phyloP scores from a whole-genome alignment of 495 filamentous ascomycete species.

The Aspergillus diversus region DNA sequence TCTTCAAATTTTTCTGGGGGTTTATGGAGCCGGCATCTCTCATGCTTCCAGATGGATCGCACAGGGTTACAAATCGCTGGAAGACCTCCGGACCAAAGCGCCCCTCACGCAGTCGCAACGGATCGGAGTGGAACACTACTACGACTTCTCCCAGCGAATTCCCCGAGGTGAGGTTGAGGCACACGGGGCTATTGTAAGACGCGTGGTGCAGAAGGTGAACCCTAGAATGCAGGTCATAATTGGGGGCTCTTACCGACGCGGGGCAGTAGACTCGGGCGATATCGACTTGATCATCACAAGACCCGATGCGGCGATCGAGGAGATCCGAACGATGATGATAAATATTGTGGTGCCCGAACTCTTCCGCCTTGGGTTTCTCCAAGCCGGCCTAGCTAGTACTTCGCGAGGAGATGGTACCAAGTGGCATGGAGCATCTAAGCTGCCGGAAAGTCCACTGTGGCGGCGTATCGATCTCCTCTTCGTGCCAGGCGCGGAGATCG shows the following conservation, averaged over 20 bases:
- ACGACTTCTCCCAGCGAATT: constrained; percentile 83
- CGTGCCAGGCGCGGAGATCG: constrained; percentile 79
- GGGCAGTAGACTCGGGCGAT: constrained; percentile 72
- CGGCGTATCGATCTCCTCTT: constrained; percentile 86
- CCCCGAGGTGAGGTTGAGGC: constrained; percentile 75
- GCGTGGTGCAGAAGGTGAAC: constrained; percentile 64
- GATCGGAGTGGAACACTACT: constrained; percentile 78
- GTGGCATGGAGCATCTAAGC: constrained; percentile 85
- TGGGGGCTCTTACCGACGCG: constrained; percentile 86
- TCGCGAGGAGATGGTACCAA: constrained; percentile 60
- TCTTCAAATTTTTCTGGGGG: constrained; percentile 69
- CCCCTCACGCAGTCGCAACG: constrained; percentile 73
- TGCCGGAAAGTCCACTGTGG: constrained; percentile 64
- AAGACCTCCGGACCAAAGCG: constrained; percentile 68
- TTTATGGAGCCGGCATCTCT: constrained; percentile 77
- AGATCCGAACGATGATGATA: constrained; percentile 67
- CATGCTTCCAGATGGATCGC: constrained; percentile 79
- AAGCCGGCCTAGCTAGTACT: constrained; percentile 52
- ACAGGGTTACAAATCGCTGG: constrained; percentile 73
- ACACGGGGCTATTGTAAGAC: constrained; percentile 69
- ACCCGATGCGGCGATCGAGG: constrained; percentile 54
- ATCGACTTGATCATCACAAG: constrained; percentile 89
- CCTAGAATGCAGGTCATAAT: constrained; percentile 68
- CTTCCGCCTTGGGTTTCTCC: constrained; percentile 62
- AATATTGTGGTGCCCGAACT: constrained; percentile 66